Evolutionary conservation across 2,329 filamentous ascomycete species (phyloP).

Genomic region (Cladophialophora yegresii): DNA sequence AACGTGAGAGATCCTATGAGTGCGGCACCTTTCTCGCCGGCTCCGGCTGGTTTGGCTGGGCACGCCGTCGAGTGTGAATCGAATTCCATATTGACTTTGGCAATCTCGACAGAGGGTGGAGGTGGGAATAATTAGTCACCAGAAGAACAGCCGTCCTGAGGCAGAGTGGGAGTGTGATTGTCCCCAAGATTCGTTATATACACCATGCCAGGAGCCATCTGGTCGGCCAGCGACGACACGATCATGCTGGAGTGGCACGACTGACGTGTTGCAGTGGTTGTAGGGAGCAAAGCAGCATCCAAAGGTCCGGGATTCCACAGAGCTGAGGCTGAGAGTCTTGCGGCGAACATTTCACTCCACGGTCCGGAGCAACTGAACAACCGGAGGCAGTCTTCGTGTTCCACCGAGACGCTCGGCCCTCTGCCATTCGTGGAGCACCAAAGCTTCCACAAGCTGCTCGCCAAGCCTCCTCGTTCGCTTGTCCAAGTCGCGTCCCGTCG

Average conservation of each 20-base stretch:
- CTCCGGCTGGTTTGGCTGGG: conserved; percentile 8
- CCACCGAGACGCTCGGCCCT: background rate
- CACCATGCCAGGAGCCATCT: background rate
- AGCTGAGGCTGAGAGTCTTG: no score
- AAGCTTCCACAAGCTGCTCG: background rate
- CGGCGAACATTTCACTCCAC: background rate
- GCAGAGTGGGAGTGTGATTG: background rate
- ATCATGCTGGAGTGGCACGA: background rate
- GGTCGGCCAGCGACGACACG: background rate
- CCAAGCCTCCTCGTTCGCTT: background rate
- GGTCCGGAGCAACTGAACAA: background rate
- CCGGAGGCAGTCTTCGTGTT: background rate
- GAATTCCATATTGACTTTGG: background rate
- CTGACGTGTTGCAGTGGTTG: background rate
- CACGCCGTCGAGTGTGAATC: conserved; percentile 3
- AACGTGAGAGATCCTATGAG: conserved; percentile 25
- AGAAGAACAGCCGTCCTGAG: background rate
- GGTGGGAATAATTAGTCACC: background rate
- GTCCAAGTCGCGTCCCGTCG: background rate
- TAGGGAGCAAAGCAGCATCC: background rate
- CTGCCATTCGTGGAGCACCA: background rate
- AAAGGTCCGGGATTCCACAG: background rate
- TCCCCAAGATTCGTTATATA: background rate
- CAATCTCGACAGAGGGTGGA: background rate
- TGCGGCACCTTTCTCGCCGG: background rate